Evolutionary conservation across 2,329 filamentous ascomycete genomes (phyloP), one percentile per base, ranked within the genome.

Genomic region (Herpotrichia juniperi): DNA sequence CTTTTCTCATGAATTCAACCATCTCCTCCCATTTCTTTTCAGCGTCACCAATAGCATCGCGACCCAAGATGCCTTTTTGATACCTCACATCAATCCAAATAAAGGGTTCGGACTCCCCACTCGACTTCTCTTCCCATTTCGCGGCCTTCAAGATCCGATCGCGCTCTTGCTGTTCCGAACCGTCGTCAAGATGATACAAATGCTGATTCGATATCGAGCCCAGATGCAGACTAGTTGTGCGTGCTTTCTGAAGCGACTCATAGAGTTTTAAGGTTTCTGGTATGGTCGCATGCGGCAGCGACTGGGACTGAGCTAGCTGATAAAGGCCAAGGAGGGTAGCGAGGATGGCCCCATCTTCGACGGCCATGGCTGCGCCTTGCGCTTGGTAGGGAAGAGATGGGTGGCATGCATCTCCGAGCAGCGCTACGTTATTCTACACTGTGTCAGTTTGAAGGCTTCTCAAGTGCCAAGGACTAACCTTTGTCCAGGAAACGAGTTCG

Each of bases 291-390:
- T 16, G 32, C 12, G 16, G 32, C 6, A n/a, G 16, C n/a, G 52
- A 46, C 19, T 22, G 4, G 16, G 48, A 48, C 9, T 19, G 7
- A 11, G 46, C 25, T 10, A 39, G 2, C 24, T 53, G 49, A 17
- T 53, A 50, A 6, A 46, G 46, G 1, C 42, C 46, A 1, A 59
- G 46, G 11, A 57, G 42, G 3, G 24, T 49, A 21, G 25, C 54
- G 26, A 58, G n/a, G 11, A 58, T 47, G 8, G 85, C 84, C 0
- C 85, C 86, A 48, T 89, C 87, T 62, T 89, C 87, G 1, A 89
- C 74, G 0, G 83, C 82, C 1, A 81, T 84, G 62, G 87, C 87
- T 12, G 86, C 87, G 0, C 87, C 58, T 52, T 61, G 58, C 9
- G 58, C 56, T 43, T 57, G 53, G 45, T 61, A 59, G 11, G 58